A percentile compares a stretch with the other conserved stretches of the same genome.
Conservation (phyloP, 176 grass and related monocot genomes). For the Triticum timopheevii region DNA sequence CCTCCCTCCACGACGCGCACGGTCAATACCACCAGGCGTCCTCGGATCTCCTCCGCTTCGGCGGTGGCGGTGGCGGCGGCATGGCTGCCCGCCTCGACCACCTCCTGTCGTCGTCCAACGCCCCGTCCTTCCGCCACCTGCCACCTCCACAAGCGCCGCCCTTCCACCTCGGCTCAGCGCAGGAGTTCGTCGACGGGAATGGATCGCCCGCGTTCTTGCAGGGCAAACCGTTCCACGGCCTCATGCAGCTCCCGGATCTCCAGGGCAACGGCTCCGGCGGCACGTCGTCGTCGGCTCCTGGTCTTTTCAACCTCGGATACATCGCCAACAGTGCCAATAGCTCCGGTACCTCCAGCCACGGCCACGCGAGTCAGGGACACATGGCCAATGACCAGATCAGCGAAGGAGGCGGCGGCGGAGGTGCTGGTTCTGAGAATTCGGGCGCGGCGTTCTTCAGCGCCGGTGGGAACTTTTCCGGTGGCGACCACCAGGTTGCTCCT, state of each 20-base stretch:
- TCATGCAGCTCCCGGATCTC: slow-evolving; percentile 84
- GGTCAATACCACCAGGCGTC: slow-evolving; percentile 35
- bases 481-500: slow-evolving; percentile 51
- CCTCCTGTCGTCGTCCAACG: slow-evolving; percentile 50
- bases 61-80: slow-evolving; percentile 8
- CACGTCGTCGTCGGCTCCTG: slow-evolving; percentile 35
- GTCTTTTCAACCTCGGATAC: slow-evolving; percentile 70
- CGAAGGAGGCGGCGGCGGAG: slow-evolving; percentile 16
- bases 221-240: slow-evolving; percentile 79
- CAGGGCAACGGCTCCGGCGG: slow-evolving; percentile 56
- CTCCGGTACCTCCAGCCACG: slow-evolving; percentile 52
- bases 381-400: slow-evolving; percentile 44
- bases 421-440: slow-evolving; percentile 43
- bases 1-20: slow-evolving; percentile 51
- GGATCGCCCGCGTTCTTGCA: slow-evolving; percentile 55
- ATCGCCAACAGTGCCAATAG: slow-evolving; percentile 52
- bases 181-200: slow-evolving; percentile 48
- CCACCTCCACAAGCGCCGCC: slow-evolving; percentile 24
- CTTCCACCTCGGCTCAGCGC: slow-evolving; percentile 41
- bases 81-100: slow-evolving; percentile 48
- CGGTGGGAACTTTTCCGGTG: slow-evolving; percentile 43
- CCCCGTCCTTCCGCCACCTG: slow-evolving; percentile 56
- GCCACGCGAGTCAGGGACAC: slow-evolving; percentile 52
- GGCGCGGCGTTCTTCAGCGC: slow-evolving; percentile 49
- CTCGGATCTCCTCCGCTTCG: slow-evolving; percentile 49